phyloP scores from a whole-genome alignment of 495 filamentous ascomycete species.

The Gamarada debralockiae region DNA sequence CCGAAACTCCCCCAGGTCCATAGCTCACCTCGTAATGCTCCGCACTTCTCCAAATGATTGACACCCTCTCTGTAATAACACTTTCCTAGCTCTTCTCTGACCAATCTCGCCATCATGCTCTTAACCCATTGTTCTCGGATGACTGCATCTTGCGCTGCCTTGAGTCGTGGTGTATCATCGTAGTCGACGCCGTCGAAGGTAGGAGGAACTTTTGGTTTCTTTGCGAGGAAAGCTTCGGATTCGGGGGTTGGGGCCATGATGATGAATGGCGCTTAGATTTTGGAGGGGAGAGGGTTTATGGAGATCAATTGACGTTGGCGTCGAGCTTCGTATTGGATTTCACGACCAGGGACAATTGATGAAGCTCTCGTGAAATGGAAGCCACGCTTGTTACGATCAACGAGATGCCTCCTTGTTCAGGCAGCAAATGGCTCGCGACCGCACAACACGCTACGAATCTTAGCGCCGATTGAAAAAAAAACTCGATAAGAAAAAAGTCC shows the following conservation, averaged over 20 bases:
- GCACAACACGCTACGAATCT: background rate
- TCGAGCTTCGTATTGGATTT: background rate
- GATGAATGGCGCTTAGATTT: background rate
- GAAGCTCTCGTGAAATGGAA: conserved; percentile 2
- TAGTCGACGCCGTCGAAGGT: conserved; percentile 98
- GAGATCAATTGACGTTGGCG: background rate
- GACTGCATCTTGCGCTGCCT: conserved; percentile 91
- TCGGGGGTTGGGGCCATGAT: conserved; percentile 78
- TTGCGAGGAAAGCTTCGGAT: conserved; percentile 85
- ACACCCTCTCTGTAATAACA: conserved; percentile 94
- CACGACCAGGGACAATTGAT: background rate
- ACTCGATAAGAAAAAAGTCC: conserved; percentile 18
- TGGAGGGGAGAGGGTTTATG: background rate
- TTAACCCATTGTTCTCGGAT: conserved; percentile 97
- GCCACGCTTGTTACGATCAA: conserved; percentile 8
- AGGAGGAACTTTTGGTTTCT: conserved; percentile 89
- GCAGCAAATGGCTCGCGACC: conserved; percentile 1
- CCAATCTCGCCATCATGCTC: conserved; percentile 93
- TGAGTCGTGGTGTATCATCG: conserved; percentile 83
- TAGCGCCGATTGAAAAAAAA: conserved; percentile 7
- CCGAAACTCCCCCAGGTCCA: background rate
- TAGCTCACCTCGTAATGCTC: conserved; percentile 77
- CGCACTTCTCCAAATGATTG: conserved; percentile 98
- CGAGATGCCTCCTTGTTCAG: background rate
- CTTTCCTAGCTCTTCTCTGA: conserved; percentile 91